Evolutionary conservation across 1,284 basidiomycete genomes (phyloP), one percentile per base, ranked within the genome.

Genomic region (Schizopora paradoxa): DNA sequence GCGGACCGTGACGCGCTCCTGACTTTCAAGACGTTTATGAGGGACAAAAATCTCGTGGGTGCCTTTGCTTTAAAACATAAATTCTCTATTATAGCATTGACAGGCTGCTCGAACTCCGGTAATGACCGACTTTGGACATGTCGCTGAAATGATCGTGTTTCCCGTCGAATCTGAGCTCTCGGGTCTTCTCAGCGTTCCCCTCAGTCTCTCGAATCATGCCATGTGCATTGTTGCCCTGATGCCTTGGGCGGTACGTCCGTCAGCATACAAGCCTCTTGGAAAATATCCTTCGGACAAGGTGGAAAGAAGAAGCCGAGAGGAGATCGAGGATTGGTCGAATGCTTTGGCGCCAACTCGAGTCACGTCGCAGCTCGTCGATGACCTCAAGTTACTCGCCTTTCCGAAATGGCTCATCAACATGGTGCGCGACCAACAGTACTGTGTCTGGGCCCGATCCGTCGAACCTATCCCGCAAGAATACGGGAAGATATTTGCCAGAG

Each of bases 41-140:
- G 54, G 19, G 65, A 58, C 51, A 63, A 66, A 48, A 61, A 66
- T 49, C 62, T 74, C 61, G 77, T 76, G 45, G 39, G 58, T 57
- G 33, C 35, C 14, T 38, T 11, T 43, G 44, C 49, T 29, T 43
- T 35, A 18, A n/a, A n/a, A n/a, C n/a, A n/a, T n/a, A n/a, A n/a
- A n/a, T 43, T 52, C 28, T 49, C 32, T 18, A 29, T 41, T n/a
- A n/a, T 54, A 14, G 43, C 39, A 40, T 37, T 33, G n/a, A n/a
- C 49, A 86, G 83, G 67, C 74, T 48, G 70, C 74, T 36, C 63
- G 73, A 41, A 60, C 74, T 8, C 70, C 75, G 25, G 55, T 77
- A 1, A 59, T 59, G 33, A 57, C 78, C 37, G 74, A 79, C 48
- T 61, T 63, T 18, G 60, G 64, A 25, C 60, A 66, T 47, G 64